Conservation (phyloP, 2,329 filamentous ascomycete species). For the Metarhizium humberi region DNA sequence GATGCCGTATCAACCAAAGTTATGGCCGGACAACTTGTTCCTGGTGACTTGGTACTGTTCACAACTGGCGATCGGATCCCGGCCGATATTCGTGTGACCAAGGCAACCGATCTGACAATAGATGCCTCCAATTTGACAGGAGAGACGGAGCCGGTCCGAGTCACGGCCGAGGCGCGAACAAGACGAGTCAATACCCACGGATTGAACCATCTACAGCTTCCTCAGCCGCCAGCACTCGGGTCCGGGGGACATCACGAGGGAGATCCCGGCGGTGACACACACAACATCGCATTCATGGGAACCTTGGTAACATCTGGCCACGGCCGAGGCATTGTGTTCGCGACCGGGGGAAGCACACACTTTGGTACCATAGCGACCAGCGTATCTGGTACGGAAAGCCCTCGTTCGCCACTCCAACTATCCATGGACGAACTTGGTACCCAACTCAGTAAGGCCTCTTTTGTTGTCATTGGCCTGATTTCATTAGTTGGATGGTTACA, state of each 20-base stretch:
- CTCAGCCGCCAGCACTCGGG: slow-evolving; percentile 31
- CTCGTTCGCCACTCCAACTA: slow-evolving; percentile 83
- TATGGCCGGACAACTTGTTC: slow-evolving; percentile 77
- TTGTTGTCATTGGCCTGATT: slow-evolving; percentile 87
- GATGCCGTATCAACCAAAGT: slow-evolving; percentile 75
- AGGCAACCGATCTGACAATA: slow-evolving; percentile 81
- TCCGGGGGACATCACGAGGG: slow-evolving; percentile 50
- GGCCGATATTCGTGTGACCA: slow-evolving; percentile 89
- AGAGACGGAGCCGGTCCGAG: slow-evolving; percentile 85
- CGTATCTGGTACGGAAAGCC: slow-evolving; percentile 89
- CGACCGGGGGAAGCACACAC: slow-evolving; percentile 85
- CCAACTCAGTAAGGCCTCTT: slow-evolving; percentile 93
- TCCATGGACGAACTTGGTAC: slow-evolving; percentile 98
- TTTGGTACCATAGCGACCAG: slow-evolving; percentile 95
- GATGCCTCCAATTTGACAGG: slow-evolving; percentile 96
- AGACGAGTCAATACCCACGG: slow-evolving; percentile 18
- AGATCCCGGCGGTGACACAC: slow-evolving; percentile 53
- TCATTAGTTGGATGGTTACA: slow-evolving; percentile 84
- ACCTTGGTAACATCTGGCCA: slow-evolving; percentile 92
- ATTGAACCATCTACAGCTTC: slow-evolving; percentile 18
- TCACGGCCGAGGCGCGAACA: slow-evolving; percentile 54
- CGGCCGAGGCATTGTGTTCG: slow-evolving; percentile 94
- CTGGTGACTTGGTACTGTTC: slow-evolving; percentile 87
- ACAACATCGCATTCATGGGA: slow-evolving; percentile 97
- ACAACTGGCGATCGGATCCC: slow-evolving; percentile 94